Percentiles rank a stretch among this genome's conserved stretches.
Conservation (phyloP, 2,329 filamentous ascomycete species). For the Intubia oerlemansii region DNA sequence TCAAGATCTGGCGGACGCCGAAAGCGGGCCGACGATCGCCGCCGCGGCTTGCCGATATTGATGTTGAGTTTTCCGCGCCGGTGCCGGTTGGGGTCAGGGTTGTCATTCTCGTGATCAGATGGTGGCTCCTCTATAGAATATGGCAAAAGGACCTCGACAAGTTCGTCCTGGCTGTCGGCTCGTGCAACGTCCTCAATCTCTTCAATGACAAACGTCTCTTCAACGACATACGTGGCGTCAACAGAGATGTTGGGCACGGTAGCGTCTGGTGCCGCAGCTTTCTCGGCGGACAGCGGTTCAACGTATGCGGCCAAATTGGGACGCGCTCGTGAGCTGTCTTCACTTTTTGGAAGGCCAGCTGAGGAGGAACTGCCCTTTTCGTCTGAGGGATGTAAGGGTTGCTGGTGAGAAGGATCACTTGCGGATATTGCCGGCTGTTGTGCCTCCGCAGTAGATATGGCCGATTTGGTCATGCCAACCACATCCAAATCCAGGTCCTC, state of each 20-base stretch:
- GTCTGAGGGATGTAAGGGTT: too few species aligned
- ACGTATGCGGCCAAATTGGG: too few species aligned
- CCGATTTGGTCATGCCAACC: constrained; percentile 5
- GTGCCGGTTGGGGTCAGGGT: constrained; percentile 4
- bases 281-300: background rate
- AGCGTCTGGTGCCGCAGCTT: background rate
- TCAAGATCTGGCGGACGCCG: constrained; percentile 15
- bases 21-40: constrained; percentile 1
- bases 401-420: too few species aligned
- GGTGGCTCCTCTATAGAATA: constrained; percentile 23
- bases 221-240: too few species aligned
- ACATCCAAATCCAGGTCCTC: constrained; percentile 7
- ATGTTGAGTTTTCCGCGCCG: constrained; percentile 13
- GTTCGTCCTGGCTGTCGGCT: constrained; percentile 22
- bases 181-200: constrained; percentile 23
- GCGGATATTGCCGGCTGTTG: too few species aligned
- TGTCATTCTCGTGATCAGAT: constrained; percentile 3
- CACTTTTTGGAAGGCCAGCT: too few species aligned
- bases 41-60: background rate
- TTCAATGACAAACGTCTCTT: constrained; percentile 19
- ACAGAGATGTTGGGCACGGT: too few species aligned
- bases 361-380: too few species aligned
- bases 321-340: background rate
- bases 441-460: too few species aligned
- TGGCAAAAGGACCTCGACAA: constrained; percentile 20